Base-by-base conservation (phyloP, 179 eudicot genomes). In the Beta lomatogona region DNA sequence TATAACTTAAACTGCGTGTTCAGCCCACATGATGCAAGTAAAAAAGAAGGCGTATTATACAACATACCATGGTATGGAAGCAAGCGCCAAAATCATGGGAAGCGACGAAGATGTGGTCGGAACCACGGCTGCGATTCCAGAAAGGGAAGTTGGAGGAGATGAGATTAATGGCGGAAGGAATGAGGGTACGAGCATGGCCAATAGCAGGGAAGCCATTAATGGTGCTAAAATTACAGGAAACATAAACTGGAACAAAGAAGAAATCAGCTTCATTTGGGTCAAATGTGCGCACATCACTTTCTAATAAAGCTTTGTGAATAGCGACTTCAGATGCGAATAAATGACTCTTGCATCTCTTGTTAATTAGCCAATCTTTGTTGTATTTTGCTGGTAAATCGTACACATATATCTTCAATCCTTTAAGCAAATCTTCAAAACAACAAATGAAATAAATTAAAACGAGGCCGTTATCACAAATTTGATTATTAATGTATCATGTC, bases 11-110 rank as follows among this genome's bases (percentile, higher is more conserved):
- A 36, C 41, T 36, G 41, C 41, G 41, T 36, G 41, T 36, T 36
- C 41, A 36, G 41, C 41, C 41, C 41, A 36, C 41, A 36, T 36
- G 41, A 36, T 36, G 41, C 41, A 36, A 36, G 41, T 36, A 36
- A 36, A 36, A 3, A 36, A 36, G 41, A 36, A 36, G 2, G 41
- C 41, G 41, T 36, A 36, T 2, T 36, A 3, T 28, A 28, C 14
- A 55, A 11, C 19, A 63, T 57, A 94, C 98, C 92, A 92, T 76
- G 36, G 95, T 86, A 71, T 94, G 97, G 57, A 94, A 94, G 58
- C 98, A 94, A 18, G 98, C 85, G 41, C 97, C 98, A 69, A 89
- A 92, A 74, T 94, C 98, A 63, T 93, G 98, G 22, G 95, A 89
- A 19, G 94, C 98, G 28, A 93, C 93, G 70, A 94, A 94, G 31